Evolutionary conservation across 768 basidiomycete genomes (phyloP), one percentile per base, ranked within the genome.

Genomic region (Agaricus subrufescens): DNA sequence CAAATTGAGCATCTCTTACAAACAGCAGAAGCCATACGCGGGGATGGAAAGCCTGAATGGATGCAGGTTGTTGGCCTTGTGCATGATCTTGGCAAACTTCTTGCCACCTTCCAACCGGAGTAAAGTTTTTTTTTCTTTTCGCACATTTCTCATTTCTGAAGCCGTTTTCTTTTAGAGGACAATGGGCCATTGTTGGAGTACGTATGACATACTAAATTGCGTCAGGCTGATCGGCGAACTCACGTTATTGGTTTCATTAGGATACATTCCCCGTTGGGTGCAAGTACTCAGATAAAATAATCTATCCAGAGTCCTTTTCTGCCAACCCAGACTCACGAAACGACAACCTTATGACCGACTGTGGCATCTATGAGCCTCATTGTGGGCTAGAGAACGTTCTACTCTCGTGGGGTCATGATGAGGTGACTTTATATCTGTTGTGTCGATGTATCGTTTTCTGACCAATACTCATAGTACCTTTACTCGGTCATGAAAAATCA

Each of bases 131-230:
- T 2, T 8, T 48, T 11, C 7, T 31, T 30, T 29, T 9, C 12
- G 46, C 3, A 29, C 11, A 34, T 34, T 34, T 48, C n/a, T 8
- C 31, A 31, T n/a, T 15, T 26, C n/a, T 48, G 40, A 45, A 45
- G 52, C 34, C 34, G 34, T 4, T 45, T 23, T n/a, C 19, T 39
- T 43, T n/a, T 19, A 56, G 55, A 67, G 94, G 93, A 6, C 93
- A 95, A 72, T 96, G 94, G 94, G 93, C 94, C 60, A 93, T 95
- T 48, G 94, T 96, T 29, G 94, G 93, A 46, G 89, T 89, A 71
- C 62, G 77, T 78, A 34, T 34, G 52, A 11, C 25, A 50, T 47
- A 37, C 19, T 50, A 37, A 26, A 39, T 61, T 37, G 38, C 31
- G 60, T 62, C 27, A 65, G 7, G 25, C 40, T 40, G 44, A 61